Evolutionary conservation across 305 asterid genomes (phyloP).

Genomic region (Plantago coronopus): DNA sequence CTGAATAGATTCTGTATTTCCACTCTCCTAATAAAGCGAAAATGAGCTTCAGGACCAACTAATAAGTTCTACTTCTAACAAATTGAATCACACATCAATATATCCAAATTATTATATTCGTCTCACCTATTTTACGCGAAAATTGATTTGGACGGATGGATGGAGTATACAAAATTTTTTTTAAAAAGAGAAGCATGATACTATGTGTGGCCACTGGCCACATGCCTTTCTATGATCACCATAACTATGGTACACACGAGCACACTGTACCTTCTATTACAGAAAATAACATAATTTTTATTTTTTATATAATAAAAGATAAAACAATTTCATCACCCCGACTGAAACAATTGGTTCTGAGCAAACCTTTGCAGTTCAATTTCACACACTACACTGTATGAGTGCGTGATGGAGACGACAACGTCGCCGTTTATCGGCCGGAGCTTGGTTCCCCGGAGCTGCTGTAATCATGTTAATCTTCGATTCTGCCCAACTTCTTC

Average conservation of each 20-base stretch:
- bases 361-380: slow-evolving; percentile 37
- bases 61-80: too few species aligned
- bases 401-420: slow-evolving; percentile 56
- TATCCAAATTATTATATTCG: too few species aligned
- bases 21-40: too few species aligned
- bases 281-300: too few species aligned
- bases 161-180: too few species aligned
- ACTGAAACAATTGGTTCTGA: slow-evolving; percentile 37
- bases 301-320: neutral
- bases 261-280: neutral
- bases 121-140: too few species aligned
- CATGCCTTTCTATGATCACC: neutral
- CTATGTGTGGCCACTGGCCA: neutral
- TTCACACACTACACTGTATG: slow-evolving; percentile 14
- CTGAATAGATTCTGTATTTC: too few species aligned
- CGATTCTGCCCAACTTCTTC: slow-evolving; percentile 41
- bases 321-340: neutral
- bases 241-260: neutral
- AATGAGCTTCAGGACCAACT: too few species aligned
- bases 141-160: too few species aligned
- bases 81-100: too few species aligned
- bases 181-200: too few species aligned
- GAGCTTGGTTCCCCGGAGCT: slow-evolving; percentile 33
- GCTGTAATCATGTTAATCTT: slow-evolving; percentile 9
- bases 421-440: slow-evolving; percentile 50